Evolutionary conservation across 2,329 filamentous ascomycete genomes (phyloP).

Genomic region (Leptographium procerum): DNA sequence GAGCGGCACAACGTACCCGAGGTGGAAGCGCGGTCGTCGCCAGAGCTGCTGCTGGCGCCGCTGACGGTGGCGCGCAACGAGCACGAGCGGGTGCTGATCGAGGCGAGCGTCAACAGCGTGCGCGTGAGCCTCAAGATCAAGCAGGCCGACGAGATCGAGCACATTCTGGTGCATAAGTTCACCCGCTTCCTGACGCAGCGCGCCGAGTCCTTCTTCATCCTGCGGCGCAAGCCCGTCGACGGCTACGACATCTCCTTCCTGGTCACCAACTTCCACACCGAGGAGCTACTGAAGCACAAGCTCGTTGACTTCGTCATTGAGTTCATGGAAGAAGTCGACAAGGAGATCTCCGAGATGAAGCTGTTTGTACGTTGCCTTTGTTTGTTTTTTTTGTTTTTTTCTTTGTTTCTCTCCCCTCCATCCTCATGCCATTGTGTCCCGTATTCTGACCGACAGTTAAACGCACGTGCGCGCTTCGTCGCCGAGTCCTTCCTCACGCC

Average conservation of each 20-base stretch:
- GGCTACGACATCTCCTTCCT: constrained; percentile 98
- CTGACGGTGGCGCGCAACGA: constrained; percentile 88
- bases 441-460: constrained; percentile 53
- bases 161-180: constrained; percentile 97
- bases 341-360: constrained; percentile 99
- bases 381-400: neutral
- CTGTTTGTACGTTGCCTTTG: constrained; percentile 68
- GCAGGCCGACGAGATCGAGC: constrained; percentile 97
- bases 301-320: constrained; percentile 98
- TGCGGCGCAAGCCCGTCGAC: constrained; percentile 92
- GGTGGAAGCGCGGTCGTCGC: constrained; percentile 84
- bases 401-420: neutral
- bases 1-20: constrained; percentile 98
- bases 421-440: too few relatives aligned
- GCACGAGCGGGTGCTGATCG: constrained; percentile 91
- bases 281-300: constrained; percentile 98
- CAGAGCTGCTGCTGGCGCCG: constrained; percentile 87
- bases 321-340: constrained; percentile 99
- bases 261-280: constrained; percentile 97
- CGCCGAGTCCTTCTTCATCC: constrained; percentile 93
- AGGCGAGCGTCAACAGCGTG: constrained; percentile 93
- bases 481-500: constrained; percentile 97
- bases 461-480: constrained; percentile 92
- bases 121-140: constrained; percentile 98
- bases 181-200: constrained; percentile 91